These are phyloP conservation scores for Golubevia sp. DNA, from an alignment of 1,284 basidiomycete species.

Conservation along the genomic window DNA sequence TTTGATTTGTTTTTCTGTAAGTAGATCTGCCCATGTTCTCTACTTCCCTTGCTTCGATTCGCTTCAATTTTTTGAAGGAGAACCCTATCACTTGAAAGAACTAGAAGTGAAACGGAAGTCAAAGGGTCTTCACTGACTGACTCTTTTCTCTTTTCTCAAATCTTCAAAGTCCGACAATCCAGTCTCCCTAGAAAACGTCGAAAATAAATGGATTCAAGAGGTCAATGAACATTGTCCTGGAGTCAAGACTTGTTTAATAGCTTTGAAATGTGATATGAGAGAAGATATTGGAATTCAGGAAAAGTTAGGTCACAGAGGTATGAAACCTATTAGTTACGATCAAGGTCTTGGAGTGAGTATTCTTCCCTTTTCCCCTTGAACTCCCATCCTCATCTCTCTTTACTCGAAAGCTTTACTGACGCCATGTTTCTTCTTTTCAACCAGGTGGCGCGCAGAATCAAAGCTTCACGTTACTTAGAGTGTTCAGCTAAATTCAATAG, in stretches of 20 bases:
- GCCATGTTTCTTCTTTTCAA: too few relatives aligned
- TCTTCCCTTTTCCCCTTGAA: neutral
- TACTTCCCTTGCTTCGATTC: constrained; percentile 4
- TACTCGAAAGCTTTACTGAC: too few relatives aligned
- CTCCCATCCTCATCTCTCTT: too few relatives aligned
- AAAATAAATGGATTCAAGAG: constrained; percentile 56
- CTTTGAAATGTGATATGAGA: constrained; percentile 90
- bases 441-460: constrained; percentile 20
- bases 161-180: constrained; percentile 63
- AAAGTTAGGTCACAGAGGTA: constrained; percentile 50
- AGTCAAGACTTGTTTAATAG: constrained; percentile 72
- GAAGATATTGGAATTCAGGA: constrained; percentile 75
- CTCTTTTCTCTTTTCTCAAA: neutral
- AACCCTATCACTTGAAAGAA: too few relatives aligned
- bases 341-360: neutral
- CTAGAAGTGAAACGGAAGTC: too few relatives aligned
- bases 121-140: too few relatives aligned
- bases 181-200: constrained; percentile 83
- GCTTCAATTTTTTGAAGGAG: neutral
- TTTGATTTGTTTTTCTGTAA: constrained; percentile 76
- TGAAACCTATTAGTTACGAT: neutral
- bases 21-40: constrained; percentile 46
- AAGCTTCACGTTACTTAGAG: constrained; percentile 65
- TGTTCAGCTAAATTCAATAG: constrained; percentile 95
- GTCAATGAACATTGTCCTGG: constrained; percentile 82